A percentile compares a stretch with the other conserved stretches of the same genome.
phyloP scores from a whole-genome alignment of 2,329 filamentous ascomycete genomes.

The Nannizzia gypsea region DNA sequence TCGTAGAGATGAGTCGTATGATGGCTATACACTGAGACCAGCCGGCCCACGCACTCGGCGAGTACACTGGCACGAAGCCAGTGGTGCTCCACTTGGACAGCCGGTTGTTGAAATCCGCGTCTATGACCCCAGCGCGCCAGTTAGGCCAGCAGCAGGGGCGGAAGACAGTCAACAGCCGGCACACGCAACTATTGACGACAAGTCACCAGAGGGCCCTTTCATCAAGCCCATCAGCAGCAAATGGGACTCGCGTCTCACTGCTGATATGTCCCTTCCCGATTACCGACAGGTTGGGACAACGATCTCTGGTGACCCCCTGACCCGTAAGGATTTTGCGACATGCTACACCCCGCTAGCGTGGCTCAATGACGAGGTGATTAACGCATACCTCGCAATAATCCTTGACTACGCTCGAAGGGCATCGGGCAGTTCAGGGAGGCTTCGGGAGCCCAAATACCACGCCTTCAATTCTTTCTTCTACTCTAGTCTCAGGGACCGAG shows the following conservation, averaged over 20 bases:
- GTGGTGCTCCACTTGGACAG: conserved; percentile 10
- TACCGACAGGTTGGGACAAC: conserved; percentile 23
- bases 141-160: not conserved
- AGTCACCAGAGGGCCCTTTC: conserved; percentile 20
- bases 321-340: conserved; percentile 26
- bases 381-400: conserved; percentile 34
- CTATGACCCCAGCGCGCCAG: conserved; percentile 11
- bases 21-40: conserved; percentile 2
- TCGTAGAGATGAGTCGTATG: not conserved
- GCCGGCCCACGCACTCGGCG: not conserved
- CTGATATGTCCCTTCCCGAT: conserved; percentile 21
- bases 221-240: conserved; percentile 26
- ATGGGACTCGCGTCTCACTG: conserved; percentile 27
- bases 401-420: conserved; percentile 27
- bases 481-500: conserved; percentile 31
- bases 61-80: conserved; percentile 8
- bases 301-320: conserved; percentile 27
- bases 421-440: conserved; percentile 24
- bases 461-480: conserved; percentile 38
- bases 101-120: conserved; percentile 12
- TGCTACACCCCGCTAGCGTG: conserved; percentile 28
- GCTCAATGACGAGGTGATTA: conserved; percentile 39
- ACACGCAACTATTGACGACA: conserved; percentile 6
- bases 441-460: conserved; percentile 29
- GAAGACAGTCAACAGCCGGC: conserved; percentile 6